Evolutionary conservation across 345 rosid genomes (phyloP), one percentile per base, ranked within the genome.

Genomic region (Eutrema yunnanense): DNA sequence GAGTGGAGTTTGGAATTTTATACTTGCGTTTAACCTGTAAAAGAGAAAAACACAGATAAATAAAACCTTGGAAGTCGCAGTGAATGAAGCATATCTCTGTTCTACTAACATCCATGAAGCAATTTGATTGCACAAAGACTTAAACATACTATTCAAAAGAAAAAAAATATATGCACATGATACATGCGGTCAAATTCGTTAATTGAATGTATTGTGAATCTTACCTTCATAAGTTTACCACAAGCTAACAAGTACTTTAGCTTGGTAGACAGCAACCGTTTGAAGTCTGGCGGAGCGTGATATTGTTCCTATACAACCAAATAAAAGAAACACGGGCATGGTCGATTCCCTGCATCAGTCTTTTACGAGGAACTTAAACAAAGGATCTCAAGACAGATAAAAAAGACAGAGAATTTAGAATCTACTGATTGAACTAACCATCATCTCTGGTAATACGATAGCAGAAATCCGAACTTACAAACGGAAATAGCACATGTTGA

Each of bases 271-370:
- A 96, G 82, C 67, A 85, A 60, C 84, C 92, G 86, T 82, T 86
- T 92, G 65, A 96, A 92, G 79, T 96, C 96, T 41, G 80, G 84
- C 54, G 97, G 99, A 73, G 97, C 89, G 87, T 94, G 85, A 81
- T 88, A 96, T 82, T 92, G 94, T 69, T 92, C 98, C 99, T 96
- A 56, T 61, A 80, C 50, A 81, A 62, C 72, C 52, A 8, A 67
- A 48, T 43, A 26, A 56, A 26, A 43, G 19, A 30, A 36, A 10
- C 43, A 55, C 14, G 0, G n/a, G 29, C 10, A 46, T 11, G 3
- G 14, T 59, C 41, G 68, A 13, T 37, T 14, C 43, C 7, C 36
- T 14, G 14, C 14, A 64, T 30, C 61, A 53, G 56, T 36, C 37
- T 32, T 46, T 56, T 38, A 46, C 12, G 3, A 36, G 30, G 56